Percentiles rank a stretch among this genome's conserved stretches.
Evolutionary conservation across 2,329 filamentous ascomycete species (phyloP).

Genomic region (Neocucurbitaria cava): DNA sequence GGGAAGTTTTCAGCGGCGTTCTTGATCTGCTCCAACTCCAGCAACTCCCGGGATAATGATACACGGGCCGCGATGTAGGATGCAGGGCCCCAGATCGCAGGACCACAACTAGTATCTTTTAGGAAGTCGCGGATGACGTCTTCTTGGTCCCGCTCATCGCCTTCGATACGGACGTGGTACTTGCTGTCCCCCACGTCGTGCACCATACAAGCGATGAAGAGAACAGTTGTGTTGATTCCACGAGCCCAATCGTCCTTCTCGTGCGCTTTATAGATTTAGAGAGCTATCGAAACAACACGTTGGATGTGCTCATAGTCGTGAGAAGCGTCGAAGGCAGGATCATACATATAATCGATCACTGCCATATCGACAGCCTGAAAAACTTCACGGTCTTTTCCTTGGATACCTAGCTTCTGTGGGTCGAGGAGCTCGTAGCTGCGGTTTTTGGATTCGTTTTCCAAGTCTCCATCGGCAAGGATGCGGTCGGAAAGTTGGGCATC

Average conservation of each 20-base stretch:
- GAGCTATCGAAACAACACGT: constrained; percentile 74
- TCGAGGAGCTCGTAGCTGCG: neutral
- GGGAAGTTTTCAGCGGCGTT: constrained; percentile 63
- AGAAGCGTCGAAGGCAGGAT: constrained; percentile 78
- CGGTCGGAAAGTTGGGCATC: neutral
- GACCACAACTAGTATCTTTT: constrained; percentile 61
- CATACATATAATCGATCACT: constrained; percentile 59
- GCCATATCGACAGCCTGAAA: constrained; percentile 35
- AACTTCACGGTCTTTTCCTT: neutral
- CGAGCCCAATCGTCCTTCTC: constrained; percentile 34
- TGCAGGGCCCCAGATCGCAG: constrained; percentile 67
- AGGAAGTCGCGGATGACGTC: constrained; percentile 59
- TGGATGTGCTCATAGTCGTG: constrained; percentile 85
- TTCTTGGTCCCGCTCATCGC: neutral
- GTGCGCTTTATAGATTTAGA: constrained; percentile 65
- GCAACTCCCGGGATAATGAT: constrained; percentile 76
- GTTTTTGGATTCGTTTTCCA: neutral
- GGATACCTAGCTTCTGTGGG: neutral
- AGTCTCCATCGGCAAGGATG: neutral
- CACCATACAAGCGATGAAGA: constrained; percentile 63
- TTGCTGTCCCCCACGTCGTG: constrained; percentile 87
- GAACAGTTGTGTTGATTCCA: constrained; percentile 62
- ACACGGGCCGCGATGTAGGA: constrained; percentile 76
- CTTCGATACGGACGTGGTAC: constrained; percentile 56
- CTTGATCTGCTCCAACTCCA: constrained; percentile 63